Conservation (phyloP, 768 basidiomycete species). For the Tricholoma flavovirens region DNA sequence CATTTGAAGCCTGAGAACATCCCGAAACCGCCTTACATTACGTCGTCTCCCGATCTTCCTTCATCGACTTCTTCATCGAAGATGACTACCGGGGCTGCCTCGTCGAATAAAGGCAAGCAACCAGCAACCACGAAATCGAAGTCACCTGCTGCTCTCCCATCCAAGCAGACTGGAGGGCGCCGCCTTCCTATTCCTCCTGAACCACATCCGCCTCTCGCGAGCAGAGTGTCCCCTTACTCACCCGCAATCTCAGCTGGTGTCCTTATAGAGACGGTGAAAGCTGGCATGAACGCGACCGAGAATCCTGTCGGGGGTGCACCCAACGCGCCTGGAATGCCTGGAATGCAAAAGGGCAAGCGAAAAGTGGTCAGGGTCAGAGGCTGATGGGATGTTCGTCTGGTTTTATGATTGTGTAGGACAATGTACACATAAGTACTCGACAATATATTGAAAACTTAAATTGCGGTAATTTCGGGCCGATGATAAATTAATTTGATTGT, state of each 20-base stretch:
- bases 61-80: conserved; percentile 25
- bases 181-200: conserved; percentile 70
- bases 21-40: conserved; percentile 58
- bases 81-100: conserved; percentile 25
- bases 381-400: conserved; percentile 20
- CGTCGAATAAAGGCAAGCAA: conserved; percentile 48
- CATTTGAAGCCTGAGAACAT: conserved; percentile 61
- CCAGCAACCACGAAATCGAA: conserved; percentile 41
- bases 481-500: neutral
- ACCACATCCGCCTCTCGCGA: conserved; percentile 67
- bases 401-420: neutral
- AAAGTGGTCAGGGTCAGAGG: conserved; percentile 75
- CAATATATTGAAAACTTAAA: neutral
- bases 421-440: too few species aligned
- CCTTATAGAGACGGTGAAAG: conserved; percentile 78
- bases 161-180: conserved; percentile 29
- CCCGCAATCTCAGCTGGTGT: conserved; percentile 74
- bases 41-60: conserved; percentile 21
- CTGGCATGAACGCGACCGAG: conserved; percentile 72
- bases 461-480: neutral
- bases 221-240: conserved; percentile 74
- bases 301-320: conserved; percentile 33
- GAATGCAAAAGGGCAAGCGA: conserved; percentile 65
- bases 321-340: conserved; percentile 33
- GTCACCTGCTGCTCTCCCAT: conserved; percentile 27